These are phyloP conservation scores for Thozetella sp. DNA, from an alignment of 495 filamentous ascomycete genomes.

Conservation along the genomic window DNA sequence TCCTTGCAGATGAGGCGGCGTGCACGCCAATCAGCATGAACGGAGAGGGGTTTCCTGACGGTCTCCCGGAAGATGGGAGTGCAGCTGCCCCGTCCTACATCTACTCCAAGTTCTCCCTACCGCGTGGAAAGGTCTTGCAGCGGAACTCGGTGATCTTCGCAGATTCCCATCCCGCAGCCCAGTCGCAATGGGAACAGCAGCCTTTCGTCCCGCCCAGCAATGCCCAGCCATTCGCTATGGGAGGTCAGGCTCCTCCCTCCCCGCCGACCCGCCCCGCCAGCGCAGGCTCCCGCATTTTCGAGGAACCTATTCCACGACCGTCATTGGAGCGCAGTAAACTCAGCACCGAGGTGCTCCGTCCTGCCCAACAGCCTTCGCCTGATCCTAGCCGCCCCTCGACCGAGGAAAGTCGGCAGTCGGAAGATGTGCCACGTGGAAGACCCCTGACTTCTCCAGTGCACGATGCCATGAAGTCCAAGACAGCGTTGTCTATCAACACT, in stretches of 20 bases:
- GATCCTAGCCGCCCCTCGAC: conserved; percentile 50
- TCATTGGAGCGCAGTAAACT: conserved; percentile 46
- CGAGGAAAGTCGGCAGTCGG: conserved; percentile 36
- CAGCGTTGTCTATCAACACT: conserved; percentile 54
- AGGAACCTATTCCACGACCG: conserved; percentile 35
- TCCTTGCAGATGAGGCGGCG: conserved; percentile 59
- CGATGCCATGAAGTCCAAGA: conserved; percentile 33
- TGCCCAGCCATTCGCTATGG: conserved; percentile 29
- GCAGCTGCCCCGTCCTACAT: conserved; percentile 71
- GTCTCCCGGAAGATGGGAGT: conserved; percentile 26
- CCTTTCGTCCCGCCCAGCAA: conserved; percentile 45
- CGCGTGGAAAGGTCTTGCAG: conserved; percentile 76
- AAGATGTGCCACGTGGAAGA: conserved; percentile 38
- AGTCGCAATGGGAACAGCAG: conserved; percentile 63
- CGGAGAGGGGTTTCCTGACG: conserved; percentile 58
- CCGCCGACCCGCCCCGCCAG: conserved; percentile 53
- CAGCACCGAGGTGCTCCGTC: conserved; percentile 35
- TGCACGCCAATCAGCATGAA: conserved; percentile 67
- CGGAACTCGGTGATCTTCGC: conserved; percentile 66
- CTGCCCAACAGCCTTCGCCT: conserved; percentile 33
- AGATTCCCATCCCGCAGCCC: conserved; percentile 54
- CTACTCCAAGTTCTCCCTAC: conserved; percentile 81
- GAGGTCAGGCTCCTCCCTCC: conserved; percentile 52
- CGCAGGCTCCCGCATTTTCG: conserved; percentile 37
- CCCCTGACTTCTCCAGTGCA: conserved; percentile 35